Evolutionary conservation across 164 flowering plant genomes (phyloP).

Genomic region (Vitis rupestris): DNA sequence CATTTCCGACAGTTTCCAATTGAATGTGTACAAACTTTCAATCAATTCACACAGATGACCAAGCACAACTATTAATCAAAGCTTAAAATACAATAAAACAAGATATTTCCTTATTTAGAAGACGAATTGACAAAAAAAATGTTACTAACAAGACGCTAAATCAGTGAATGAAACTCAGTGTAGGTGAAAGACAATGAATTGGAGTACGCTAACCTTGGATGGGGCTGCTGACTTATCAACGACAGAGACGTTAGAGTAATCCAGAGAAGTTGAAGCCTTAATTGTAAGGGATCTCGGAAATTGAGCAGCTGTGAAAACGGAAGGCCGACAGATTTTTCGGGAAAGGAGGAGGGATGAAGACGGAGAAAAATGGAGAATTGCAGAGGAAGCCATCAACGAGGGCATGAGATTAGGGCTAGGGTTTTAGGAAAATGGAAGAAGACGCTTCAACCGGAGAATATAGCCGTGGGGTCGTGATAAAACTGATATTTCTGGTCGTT

Average conservation of each 20-base stretch:
- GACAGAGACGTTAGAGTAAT: conserved; percentile 23
- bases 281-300: conserved; percentile 21
- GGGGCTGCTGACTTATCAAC: conserved; percentile 23
- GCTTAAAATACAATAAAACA: too few species aligned
- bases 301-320: neutral
- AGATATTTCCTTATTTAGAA: too few species aligned
- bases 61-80: too few species aligned
- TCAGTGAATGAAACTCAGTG: neutral
- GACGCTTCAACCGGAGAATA: neutral
- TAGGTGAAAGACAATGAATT: neutral
- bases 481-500: neutral
- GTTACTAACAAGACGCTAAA: neutral
- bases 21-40: too few species aligned
- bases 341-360: conserved; percentile 16
- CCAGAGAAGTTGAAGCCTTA: conserved; percentile 41
- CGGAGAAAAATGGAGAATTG: conserved; percentile 29
- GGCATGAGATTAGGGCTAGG: neutral
- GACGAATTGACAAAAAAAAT: neutral
- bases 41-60: too few species aligned
- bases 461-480: neutral
- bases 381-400: conserved; percentile 40
- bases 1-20: too few species aligned
- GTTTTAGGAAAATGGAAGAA: neutral
- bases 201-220: conserved; percentile 31
- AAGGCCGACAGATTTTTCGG: conserved; percentile 15